A percentile compares a stretch with the other conserved stretches of the same genome.
Evolutionary conservation across 2,329 filamentous ascomycete genomes (phyloP).

Genomic region (Fusarium sp.): DNA sequence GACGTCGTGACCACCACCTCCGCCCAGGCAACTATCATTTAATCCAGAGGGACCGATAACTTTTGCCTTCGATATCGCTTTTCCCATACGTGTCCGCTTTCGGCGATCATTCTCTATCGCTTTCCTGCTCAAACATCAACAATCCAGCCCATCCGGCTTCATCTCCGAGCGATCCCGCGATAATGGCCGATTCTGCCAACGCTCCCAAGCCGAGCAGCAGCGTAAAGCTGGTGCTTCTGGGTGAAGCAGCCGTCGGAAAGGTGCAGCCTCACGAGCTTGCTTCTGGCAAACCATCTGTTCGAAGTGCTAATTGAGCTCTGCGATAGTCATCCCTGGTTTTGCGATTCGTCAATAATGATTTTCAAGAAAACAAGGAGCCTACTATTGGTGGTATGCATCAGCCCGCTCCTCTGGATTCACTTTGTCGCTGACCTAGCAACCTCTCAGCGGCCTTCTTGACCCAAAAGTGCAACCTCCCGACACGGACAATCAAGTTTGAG

Average conservation of each 20-base stretch:
- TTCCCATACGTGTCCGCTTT: slow-evolving; percentile 16
- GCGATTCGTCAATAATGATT: slow-evolving; percentile 99
- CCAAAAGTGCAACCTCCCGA: slow-evolving; percentile 97
- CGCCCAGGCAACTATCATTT: slow-evolving; percentile 33
- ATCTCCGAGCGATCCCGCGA: slow-evolving; percentile 35
- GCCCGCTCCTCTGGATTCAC: slow-evolving; percentile 5
- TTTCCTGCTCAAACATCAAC: slow-evolving; percentile 5
- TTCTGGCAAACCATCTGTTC: background rate
- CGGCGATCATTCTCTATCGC: slow-evolving; percentile 1
- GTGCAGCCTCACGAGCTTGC: slow-evolving; percentile 60
- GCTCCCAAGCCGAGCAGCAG: slow-evolving; percentile 97
- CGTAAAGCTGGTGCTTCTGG: slow-evolving; percentile 97
- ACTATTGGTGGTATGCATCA: slow-evolving; percentile 88
- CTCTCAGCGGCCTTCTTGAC: slow-evolving; percentile 90
- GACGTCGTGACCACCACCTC: slow-evolving; percentile 36
- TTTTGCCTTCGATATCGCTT: background rate
- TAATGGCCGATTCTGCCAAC: slow-evolving; percentile 62
- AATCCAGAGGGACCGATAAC: slow-evolving; percentile 4
- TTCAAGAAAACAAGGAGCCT: slow-evolving; percentile 99
- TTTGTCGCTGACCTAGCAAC: slow-evolving; percentile 22
- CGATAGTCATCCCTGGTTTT: slow-evolving; percentile 92
- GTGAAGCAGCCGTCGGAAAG: slow-evolving; percentile 98
- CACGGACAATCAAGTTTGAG: slow-evolving; percentile 90
- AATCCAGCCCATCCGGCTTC: slow-evolving; percentile 9
- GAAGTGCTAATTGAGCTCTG: slow-evolving; percentile 41